phyloP scores from a whole-genome alignment of 495 filamentous ascomycete genomes.

The Podospora australis region DNA sequence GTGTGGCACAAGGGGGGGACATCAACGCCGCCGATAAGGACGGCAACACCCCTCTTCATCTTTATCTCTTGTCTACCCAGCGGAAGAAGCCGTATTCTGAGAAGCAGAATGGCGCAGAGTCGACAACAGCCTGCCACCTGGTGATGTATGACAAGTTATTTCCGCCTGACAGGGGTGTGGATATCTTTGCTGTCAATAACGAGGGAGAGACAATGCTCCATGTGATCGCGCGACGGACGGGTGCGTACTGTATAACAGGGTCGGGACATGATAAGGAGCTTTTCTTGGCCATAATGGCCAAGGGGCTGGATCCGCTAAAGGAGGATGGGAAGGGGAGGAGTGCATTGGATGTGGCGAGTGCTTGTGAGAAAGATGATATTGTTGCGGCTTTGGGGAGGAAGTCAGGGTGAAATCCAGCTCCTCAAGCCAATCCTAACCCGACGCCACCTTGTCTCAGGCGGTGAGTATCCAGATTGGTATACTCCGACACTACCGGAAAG shows the following conservation, averaged over 20 bases:
- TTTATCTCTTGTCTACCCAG: slow-evolving; percentile 9
- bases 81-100: background rate
- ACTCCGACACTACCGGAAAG: no score
- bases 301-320: slow-evolving; percentile 29
- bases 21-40: slow-evolving; percentile 5
- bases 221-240: slow-evolving; percentile 19
- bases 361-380: slow-evolving; percentile 29
- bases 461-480: no score
- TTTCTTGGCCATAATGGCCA: slow-evolving; percentile 22
- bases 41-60: slow-evolving; percentile 27
- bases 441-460: no score
- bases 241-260: background rate
- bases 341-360: slow-evolving; percentile 31
- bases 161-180: slow-evolving; percentile 6
- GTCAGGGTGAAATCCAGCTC: no score
- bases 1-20: background rate
- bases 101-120: background rate
- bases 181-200: slow-evolving; percentile 24
- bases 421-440: no score
- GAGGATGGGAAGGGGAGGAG: slow-evolving; percentile 28
- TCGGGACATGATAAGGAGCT: slow-evolving; percentile 9
- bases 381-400: no score
- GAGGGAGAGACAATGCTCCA: slow-evolving; percentile 28
- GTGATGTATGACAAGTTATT: background rate
- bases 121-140: background rate